These are phyloP conservation scores for Penicillium bovifimosum DNA, from an alignment of 495 filamentous ascomycete genomes.

Conservation along the genomic window DNA sequence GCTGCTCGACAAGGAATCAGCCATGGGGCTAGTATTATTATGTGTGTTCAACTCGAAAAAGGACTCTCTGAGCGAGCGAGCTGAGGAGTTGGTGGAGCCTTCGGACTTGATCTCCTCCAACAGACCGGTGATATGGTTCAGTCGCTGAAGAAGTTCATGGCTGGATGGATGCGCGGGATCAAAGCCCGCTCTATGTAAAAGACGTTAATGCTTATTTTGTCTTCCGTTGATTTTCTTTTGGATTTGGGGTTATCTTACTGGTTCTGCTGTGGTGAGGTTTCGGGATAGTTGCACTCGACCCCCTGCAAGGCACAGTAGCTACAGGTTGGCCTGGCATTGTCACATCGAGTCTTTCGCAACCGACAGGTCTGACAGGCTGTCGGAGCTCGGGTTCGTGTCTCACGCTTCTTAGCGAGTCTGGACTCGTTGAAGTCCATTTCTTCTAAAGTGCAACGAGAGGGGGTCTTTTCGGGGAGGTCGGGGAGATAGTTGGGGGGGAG, in stretches of 20 bases:
- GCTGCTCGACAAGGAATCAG: constrained; percentile 11
- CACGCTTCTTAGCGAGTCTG: constrained; percentile 18
- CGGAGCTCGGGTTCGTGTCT: constrained; percentile 25
- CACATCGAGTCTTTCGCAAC: constrained; percentile 27
- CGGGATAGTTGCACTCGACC: constrained; percentile 25
- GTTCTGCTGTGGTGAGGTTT: constrained; percentile 17
- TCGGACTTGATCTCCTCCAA: constrained; percentile 24
- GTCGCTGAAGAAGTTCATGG: constrained; percentile 19
- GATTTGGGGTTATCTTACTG: constrained; percentile 15
- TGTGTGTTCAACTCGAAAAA: constrained; percentile 16
- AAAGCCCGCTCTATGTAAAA: constrained; percentile 10
- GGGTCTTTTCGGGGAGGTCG: constrained; percentile 8
- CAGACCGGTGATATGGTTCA: constrained; percentile 20
- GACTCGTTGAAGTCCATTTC: constrained; percentile 17
- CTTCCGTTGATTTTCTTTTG: background rate
- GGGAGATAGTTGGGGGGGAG: constrained; percentile 10
- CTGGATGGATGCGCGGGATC: constrained; percentile 15
- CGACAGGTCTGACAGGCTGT: constrained; percentile 29
- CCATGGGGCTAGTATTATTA: constrained; percentile 11
- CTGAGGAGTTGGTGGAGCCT: constrained; percentile 12
- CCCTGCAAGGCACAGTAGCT: constrained; percentile 25
- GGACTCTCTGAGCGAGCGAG: constrained; percentile 15
- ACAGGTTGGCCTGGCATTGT: constrained; percentile 25
- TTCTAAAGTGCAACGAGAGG: constrained; percentile 8
- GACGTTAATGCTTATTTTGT: background rate